Base-by-base conservation (phyloP, 768 basidiomycete species). In the Tylopilus subfusipes region DNA sequence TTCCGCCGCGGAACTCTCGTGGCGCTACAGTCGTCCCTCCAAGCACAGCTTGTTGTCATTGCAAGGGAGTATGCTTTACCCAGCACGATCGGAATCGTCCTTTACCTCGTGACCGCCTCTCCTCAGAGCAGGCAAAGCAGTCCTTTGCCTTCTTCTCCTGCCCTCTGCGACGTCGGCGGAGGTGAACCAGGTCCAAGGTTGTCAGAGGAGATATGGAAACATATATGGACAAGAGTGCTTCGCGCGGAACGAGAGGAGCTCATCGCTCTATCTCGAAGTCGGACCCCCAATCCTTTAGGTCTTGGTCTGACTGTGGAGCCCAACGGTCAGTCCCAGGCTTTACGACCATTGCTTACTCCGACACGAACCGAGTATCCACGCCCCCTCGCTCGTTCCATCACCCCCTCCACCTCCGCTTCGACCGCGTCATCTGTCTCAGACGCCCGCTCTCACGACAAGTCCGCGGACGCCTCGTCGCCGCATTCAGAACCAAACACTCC, bases 41-140 rank as follows among this genome's bases (percentile, higher is more conserved):
- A 91, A 39, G 80, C 85, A 1, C 95, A 97, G 67, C 73, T 97
- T 11, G 76, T 78, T 21, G 89, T 92, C 8, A 97, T 98, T 48
- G 93, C 95, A 14, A 86, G 86, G 70, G 95, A 98, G 72, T 98
- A 94, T 64, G 90, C 90, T 3, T 76, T 98, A 18, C 95, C 95
- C 2, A 92, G 87, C 60, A 91, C 90, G 0, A 72, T 81, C 14
- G 95, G 95, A 6, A 72, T 98, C 44, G 76, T 90, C 40, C 77
- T 98, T 2, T 98, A 94, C 70, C 82, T 98, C 43, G 80, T 90
- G 42, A 75, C 75, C 36, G 63, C 75, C 19, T 58, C 72, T 44
- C 44, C 64, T 6, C 69, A 63, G 50, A 58, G 48, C 40, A 53
- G 50, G 16, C 58, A 52, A 29, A 54, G 50, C 39, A 53, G 54